Percentiles rank a stretch among this genome's conserved stretches.
These are phyloP conservation scores for Tricholoma sp. DNA, from an alignment of 768 basidiomycete species.

Conservation along the genomic window DNA sequence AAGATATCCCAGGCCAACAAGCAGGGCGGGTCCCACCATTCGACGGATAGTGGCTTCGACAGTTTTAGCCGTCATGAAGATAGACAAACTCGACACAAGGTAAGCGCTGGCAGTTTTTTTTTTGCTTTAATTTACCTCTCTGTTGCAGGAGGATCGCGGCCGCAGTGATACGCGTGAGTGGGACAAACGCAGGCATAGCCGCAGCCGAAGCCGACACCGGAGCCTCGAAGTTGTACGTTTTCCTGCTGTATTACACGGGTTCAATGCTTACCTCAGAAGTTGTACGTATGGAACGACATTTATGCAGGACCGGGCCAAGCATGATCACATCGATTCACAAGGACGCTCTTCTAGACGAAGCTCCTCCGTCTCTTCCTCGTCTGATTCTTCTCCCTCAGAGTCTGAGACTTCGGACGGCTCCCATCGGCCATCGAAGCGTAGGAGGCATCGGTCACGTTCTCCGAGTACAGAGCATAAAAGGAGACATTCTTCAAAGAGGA, in stretches of 20 bases:
- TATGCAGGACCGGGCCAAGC: conserved; percentile 7
- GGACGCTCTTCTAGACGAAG: conserved; percentile 6
- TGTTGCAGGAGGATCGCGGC: not conserved
- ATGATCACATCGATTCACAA: conserved; percentile 1
- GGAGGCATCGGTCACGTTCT: conserved; percentile 6
- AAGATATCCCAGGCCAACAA: not conserved
- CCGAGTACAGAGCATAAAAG: conserved; percentile 3
- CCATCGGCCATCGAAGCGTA: conserved; percentile 6
- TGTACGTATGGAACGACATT: conserved; percentile 2
- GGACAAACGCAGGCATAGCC: not conserved
- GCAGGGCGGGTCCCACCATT: not conserved
- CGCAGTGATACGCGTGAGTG: not conserved
- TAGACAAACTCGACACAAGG: not conserved
- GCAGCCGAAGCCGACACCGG: conserved; percentile 1
- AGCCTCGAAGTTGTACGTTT: conserved; percentile 14
- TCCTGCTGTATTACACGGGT: not conserved
- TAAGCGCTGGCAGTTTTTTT: not conserved
- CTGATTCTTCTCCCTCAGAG: conserved; percentile 2
- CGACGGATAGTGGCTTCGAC: not conserved
- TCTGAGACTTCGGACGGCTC: conserved; percentile 3
- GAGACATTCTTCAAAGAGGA: not conserved
- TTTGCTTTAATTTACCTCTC: not conserved
- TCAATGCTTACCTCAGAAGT: conserved; percentile 16
- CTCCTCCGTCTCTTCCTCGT: conserved; percentile 7
- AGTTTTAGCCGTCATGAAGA: not conserved